Evolutionary conservation across 2,329 filamentous ascomycete genomes (phyloP), one percentile per base, ranked within the genome.

Genomic region (Immersiporthe knoxdaviesiana): DNA sequence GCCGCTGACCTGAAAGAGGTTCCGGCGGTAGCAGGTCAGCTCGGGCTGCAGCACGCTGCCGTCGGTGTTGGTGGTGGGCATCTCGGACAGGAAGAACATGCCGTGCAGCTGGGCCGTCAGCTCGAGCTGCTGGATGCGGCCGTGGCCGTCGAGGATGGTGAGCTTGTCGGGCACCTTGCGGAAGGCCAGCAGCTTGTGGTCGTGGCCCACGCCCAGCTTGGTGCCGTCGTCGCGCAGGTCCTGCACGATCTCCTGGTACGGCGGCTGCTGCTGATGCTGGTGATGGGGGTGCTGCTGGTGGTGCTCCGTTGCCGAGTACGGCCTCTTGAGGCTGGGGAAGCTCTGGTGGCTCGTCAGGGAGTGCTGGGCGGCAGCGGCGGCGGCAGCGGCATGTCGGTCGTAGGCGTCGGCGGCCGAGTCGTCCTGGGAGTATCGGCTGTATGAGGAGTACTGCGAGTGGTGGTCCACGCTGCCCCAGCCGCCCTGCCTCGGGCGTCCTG

Each of bases 1-100:
- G 69, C 95, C 95, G 71, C 94, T 97, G 76, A 97, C 97, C 79
- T 97, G 95, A 80, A 98, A 98, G 63, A 98, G 84, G 77, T 98
- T 98, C 62, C 95, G 89, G 73, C 95, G 91, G 80, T 98, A 98
- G 84, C 95, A 98, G 3, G 95, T 98, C 78, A 98, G 81, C 81
- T 98, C 95, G 65, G 88, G 93, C 77, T 92, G 91, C 63, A 90
- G 82, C 61, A 85, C 78, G 60, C 80, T 83, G 70, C 86, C 87
- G 73, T 91, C 88, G 73, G 79, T 84, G 67, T 83, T 81, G 71
- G 85, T 88, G 75, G 90, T 86, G 1, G 91, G 90, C 82, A 92
- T 91, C 77, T 95, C 92, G 39, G 92, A 93, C 41, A 95, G 84
- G 78, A 95, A 95, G 82, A 95, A 95, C 92, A 95, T 94, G 82